Conservation (phyloP, 441 rosid genomes). For the Pelargonium australe region DNA sequence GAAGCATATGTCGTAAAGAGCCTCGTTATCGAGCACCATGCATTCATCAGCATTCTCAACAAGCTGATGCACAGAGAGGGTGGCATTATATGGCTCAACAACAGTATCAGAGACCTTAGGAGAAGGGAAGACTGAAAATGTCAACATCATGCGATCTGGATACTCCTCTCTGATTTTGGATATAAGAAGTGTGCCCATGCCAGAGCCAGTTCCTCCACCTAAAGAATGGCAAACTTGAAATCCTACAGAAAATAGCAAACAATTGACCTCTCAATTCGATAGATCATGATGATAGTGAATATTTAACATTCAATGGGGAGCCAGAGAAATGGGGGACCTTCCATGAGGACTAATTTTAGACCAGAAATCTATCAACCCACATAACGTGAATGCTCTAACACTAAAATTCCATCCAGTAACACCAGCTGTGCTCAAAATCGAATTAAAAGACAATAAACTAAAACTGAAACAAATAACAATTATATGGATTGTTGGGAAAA, state of each 20-base stretch:
- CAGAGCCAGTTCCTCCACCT: slow-evolving; percentile 79
- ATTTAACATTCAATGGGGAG: too few species aligned
- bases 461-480: too few species aligned
- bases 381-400: too few species aligned
- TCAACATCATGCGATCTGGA: slow-evolving; percentile 74
- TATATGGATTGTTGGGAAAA: too few species aligned
- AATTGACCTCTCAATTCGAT: too few species aligned
- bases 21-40: slow-evolving; percentile 77
- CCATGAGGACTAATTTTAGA: too few species aligned
- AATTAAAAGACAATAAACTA: too few species aligned
- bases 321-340: too few species aligned
- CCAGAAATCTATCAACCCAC: too few species aligned
- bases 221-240: slow-evolving; percentile 74
- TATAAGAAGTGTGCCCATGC: slow-evolving; percentile 73
- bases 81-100: slow-evolving; percentile 75
- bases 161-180: slow-evolving; percentile 75
- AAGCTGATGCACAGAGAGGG: slow-evolving; percentile 68
- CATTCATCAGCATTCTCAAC: slow-evolving; percentile 77
- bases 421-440: too few species aligned
- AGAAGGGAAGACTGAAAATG: slow-evolving; percentile 67
- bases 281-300: too few species aligned
- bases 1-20: slow-evolving; percentile 68
- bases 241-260: slow-evolving; percentile 26
- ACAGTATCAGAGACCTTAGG: slow-evolving; percentile 80
- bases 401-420: too few species aligned